These are phyloP conservation scores for Camelina neglecta DNA, from an alignment of 345 rosid genomes.

Conservation along the genomic window DNA sequence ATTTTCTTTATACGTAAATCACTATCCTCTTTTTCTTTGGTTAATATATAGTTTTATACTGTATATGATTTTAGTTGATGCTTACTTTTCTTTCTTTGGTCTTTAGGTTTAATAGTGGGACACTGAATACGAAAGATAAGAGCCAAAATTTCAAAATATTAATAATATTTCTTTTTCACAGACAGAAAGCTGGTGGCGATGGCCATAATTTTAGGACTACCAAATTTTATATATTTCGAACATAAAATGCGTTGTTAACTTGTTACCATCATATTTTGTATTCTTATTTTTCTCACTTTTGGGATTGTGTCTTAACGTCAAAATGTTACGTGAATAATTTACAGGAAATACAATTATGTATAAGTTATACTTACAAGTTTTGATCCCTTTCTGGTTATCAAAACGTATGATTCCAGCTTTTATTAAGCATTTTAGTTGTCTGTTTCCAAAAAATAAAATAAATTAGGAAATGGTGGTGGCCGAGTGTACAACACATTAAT, in stretches of 20 bases:
- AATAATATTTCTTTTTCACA: constrained; percentile 16
- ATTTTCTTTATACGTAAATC: constrained; percentile 30
- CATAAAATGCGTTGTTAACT: constrained; percentile 23
- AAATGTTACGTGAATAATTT: constrained; percentile 16
- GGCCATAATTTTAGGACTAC: constrained; percentile 38
- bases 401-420: constrained; percentile 12
- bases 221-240: background rate
- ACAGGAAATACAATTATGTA: constrained; percentile 18
- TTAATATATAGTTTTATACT: background rate
- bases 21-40: constrained; percentile 29
- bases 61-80: constrained; percentile 31
- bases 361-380: constrained; percentile 14
- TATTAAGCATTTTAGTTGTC: constrained; percentile 10
- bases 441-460: background rate
- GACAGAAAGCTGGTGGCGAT: constrained; percentile 35
- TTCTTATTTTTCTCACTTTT: background rate
- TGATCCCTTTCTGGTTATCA: background rate
- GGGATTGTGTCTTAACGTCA: background rate
- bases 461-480: constrained; percentile 32
- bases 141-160: constrained; percentile 40
- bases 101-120: constrained; percentile 44
- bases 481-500: constrained; percentile 46
- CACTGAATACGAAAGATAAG: constrained; percentile 37
- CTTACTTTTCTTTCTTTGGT: constrained; percentile 40
- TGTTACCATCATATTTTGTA: background rate